Conservation (phyloP, 1,139 yeast genomes). For the Hansenula sp. region DNA sequence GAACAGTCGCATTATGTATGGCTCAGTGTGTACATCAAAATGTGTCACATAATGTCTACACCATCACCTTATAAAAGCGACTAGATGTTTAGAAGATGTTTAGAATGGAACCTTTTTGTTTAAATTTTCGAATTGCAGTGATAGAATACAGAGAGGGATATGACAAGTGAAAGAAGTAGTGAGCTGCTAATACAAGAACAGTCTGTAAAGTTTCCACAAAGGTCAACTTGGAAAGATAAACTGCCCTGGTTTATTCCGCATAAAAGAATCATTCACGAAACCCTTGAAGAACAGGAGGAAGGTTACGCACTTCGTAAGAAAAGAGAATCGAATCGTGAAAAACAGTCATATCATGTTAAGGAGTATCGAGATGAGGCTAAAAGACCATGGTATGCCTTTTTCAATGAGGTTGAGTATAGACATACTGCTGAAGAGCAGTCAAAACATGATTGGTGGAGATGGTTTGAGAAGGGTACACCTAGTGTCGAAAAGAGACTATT, state of each 20-base stretch:
- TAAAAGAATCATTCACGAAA: not conserved
- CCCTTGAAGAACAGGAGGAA: not conserved
- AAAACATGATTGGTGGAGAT: conserved; percentile 54
- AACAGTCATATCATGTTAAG: conserved; percentile 2
- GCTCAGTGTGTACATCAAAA: no score
- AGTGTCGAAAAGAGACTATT: conserved; percentile 47
- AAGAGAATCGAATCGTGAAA: not conserved
- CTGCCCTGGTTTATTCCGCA: not conserved
- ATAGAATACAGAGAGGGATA: no score
- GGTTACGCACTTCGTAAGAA: not conserved
- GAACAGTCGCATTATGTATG: no score
- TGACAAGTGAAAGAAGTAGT: no score
- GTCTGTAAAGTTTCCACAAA: no score
- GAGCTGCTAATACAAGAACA: no score
- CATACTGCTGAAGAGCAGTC: conserved; percentile 32
- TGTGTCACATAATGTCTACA: no score
- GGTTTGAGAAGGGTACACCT: conserved; percentile 59
- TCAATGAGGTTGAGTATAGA: conserved; percentile 59
- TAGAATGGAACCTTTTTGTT: no score
- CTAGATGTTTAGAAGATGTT: no score
- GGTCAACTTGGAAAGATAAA: not conserved
- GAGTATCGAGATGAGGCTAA: conserved; percentile 61
- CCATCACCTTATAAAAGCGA: no score
- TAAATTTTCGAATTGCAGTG: no score
- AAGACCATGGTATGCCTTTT: conserved; percentile 59